Percentiles rank a stretch among this genome's conserved stretches.
phyloP scores from a whole-genome alignment of 1,284 basidiomycete species.

The Papiliotrema terrestris region DNA sequence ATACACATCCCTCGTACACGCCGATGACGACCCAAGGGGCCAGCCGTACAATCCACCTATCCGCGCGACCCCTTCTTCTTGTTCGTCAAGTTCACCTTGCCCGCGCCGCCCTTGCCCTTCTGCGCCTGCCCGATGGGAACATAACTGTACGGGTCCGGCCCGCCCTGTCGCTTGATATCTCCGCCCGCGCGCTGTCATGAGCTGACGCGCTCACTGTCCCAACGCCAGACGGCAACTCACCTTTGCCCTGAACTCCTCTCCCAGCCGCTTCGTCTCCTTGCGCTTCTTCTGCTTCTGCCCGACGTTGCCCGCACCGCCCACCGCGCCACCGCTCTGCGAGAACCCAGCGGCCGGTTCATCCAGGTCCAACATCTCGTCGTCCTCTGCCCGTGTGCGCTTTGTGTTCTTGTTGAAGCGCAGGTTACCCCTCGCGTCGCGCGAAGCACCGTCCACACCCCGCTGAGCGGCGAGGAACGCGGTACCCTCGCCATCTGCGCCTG shows the following conservation, averaged over 20 bases:
- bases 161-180: constrained; percentile 78
- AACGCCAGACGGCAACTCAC: constrained; percentile 56
- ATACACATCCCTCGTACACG: no score
- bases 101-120: constrained; percentile 21
- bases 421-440: constrained; percentile 73
- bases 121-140: constrained; percentile 72
- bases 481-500: constrained; percentile 59
- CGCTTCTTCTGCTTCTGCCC: constrained; percentile 45
- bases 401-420: constrained; percentile 97
- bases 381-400: constrained; percentile 72
- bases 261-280: constrained; percentile 58
- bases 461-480: constrained; percentile 78
- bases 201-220: neutral
- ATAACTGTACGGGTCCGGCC: constrained; percentile 89
- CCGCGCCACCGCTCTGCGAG: constrained; percentile 16
- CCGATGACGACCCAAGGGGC: no score
- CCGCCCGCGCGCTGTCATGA: constrained; percentile 77
- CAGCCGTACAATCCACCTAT: neutral
- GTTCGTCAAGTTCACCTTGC: constrained; percentile 44
- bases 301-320: constrained; percentile 35
- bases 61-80: constrained; percentile 48
- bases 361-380: constrained; percentile 43
- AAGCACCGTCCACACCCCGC: constrained; percentile 80
- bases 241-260: constrained; percentile 70
- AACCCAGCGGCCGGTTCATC: constrained; percentile 46